Evolutionary conservation across 2,329 filamentous ascomycete genomes (phyloP), one percentile per base, ranked within the genome.

Genomic region (Calycina herbarum): DNA sequence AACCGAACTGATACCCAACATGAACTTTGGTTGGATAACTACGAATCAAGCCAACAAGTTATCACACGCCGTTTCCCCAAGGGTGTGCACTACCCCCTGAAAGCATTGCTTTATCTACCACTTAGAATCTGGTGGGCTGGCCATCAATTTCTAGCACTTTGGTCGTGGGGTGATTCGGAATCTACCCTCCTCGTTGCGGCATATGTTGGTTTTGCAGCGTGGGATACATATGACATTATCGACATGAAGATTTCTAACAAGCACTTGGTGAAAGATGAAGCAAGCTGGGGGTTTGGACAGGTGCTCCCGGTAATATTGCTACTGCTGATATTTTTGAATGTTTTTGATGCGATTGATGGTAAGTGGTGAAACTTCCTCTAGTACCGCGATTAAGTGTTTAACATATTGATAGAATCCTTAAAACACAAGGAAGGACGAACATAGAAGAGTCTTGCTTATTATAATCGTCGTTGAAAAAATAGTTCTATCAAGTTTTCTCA

Each of bases 291-390:
- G 2, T 54, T 54, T 54, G 48, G 48, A 15, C 48, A 54, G 20
- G 48, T 54, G 10, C 48, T 54, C 4, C 48, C 48, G 27, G 48
- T 54, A 11, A 20, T 54, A 5, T 54, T 54, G 48, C 20, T 54
- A 13, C n/a, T 54, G 20, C 48, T 54, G 3, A 11, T 54, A 3
- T 20, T 54, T 54, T 27, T 54, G 11, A 54, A 27, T 54, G 27
- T 54, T 4, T 54, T 27, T 54, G 48, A 54, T 54, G 48, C 24
- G 48, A 24, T 54, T 54, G 48, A 54, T 54, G 27, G 48, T 54
- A 54, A 27, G 48, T 15, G 4, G 48, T 5, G 48, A 54, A 40
- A 40, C 11, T 40, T 40, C 38, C 13, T 40, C 38, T 17, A 40
- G 38, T 4, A 40, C 13, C 38, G 4, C 38, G 13, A 40, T 5